phyloP scores from a whole-genome alignment of 1,139 yeast genomes.

The Candida tetrigidarum region DNA sequence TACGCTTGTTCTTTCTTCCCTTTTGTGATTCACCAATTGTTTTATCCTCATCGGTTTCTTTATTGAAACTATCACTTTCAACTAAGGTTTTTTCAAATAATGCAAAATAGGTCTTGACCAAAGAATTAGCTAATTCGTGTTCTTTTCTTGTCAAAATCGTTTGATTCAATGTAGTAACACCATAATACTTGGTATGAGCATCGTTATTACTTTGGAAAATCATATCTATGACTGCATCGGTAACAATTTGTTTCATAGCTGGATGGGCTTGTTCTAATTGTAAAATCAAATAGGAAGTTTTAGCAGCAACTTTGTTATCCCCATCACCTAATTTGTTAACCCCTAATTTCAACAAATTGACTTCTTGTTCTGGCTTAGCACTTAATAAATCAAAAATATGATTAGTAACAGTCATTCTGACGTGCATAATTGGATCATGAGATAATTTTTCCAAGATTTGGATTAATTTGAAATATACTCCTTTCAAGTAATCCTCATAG shows the following conservation, averaged over 20 bases:
- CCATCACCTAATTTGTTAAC: constrained; percentile 94
- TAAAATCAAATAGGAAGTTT: constrained; percentile 80
- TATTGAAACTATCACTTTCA: constrained; percentile 58
- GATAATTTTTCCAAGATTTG: constrained; percentile 74
- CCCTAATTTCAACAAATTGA: constrained; percentile 82
- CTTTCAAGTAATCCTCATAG: constrained; percentile 89
- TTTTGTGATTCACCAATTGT: constrained; percentile 43
- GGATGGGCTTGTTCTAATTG: constrained; percentile 93
- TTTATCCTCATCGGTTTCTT: constrained; percentile 46
- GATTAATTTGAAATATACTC: constrained; percentile 68
- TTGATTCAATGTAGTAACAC: constrained; percentile 88
- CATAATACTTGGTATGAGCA: constrained; percentile 86
- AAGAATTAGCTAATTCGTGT: constrained; percentile 74
- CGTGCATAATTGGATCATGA: constrained; percentile 93
- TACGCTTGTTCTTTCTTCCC: constrained; percentile 59
- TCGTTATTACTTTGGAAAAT: constrained; percentile 73
- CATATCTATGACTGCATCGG: constrained; percentile 80
- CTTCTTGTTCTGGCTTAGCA: constrained; percentile 96
- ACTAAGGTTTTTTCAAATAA: constrained; percentile 82
- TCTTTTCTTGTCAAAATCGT: constrained; percentile 84
- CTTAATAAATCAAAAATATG: constrained; percentile 82
- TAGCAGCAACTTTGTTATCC: constrained; percentile 89
- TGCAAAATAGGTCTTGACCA: constrained; percentile 84
- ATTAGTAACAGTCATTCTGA: constrained; percentile 74
- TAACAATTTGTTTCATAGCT: constrained; percentile 85